Evolutionary conservation across 2,329 filamentous ascomycete genomes (phyloP).

Genomic region (Pestalotiopsis sp.): DNA sequence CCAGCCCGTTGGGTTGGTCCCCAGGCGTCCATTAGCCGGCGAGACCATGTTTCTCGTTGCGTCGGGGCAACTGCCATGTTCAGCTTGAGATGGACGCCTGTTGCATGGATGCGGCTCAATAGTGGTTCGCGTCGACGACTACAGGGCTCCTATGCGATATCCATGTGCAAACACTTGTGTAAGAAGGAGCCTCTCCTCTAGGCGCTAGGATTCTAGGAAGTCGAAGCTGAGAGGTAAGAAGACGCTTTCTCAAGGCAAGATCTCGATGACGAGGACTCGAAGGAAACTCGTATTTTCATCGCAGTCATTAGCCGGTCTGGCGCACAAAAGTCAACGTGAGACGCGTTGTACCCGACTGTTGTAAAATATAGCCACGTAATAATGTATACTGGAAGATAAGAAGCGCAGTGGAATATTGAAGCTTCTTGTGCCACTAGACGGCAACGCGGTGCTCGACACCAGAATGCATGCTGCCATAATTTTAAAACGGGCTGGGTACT

Average conservation of each 20-base stretch:
- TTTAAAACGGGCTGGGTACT: background rate
- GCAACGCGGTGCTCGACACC: background rate
- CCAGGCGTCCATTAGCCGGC: background rate
- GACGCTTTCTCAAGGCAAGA: background rate
- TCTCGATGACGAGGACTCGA: background rate
- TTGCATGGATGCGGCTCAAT: background rate
- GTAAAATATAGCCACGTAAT: background rate
- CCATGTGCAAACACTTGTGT: background rate
- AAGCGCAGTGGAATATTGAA: background rate
- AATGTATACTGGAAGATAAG: background rate
- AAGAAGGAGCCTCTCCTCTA: background rate
- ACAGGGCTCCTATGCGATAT: background rate
- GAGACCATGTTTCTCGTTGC: background rate
- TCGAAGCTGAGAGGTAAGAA: background rate
- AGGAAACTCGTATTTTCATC: background rate
- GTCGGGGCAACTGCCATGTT: background rate
- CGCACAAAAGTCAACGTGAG: background rate
- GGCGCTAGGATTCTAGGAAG: background rate
- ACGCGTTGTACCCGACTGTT: background rate
- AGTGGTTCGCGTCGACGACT: background rate
- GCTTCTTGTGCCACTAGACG: background rate
- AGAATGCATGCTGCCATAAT: background rate
- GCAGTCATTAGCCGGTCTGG: background rate
- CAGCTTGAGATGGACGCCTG: background rate
- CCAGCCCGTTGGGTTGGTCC: conserved; percentile 1